Base-by-base conservation (phyloP, 495 filamentous ascomycete genomes). In the Parathielavia appendiculata region DNA sequence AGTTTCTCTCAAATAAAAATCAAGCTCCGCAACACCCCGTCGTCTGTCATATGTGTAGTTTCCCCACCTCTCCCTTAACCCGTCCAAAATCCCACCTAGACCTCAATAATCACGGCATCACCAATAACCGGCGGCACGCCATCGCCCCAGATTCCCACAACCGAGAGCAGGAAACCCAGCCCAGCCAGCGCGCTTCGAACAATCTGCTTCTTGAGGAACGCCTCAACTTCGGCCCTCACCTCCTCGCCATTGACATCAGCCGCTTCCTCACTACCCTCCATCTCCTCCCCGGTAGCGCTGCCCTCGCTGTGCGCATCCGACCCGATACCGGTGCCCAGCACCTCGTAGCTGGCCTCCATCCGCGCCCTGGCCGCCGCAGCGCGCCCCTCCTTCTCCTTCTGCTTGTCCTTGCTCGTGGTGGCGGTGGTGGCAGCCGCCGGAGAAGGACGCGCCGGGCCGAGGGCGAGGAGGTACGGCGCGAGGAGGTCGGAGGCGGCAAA, bases 71-170 rank as follows among this genome's bases (percentile, higher is more conserved):
- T 23, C 19, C 5, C 45, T 26, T 20, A 17, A 13, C 34, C 36
- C 49, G 48, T 13, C 48, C 50, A 4, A 16, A 23, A 20, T n/a
- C 16, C 26, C 30, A 9, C 40, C 20, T 30, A 54, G 35, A 58
- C n/a, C 35, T 58, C 54, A 38, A 57, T 41, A 10, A 53, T 6
- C 32, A 62, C 49, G 12, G 48, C 41, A 41, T 45, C 50, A 13
- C 36, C 49, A 51, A 59, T 63, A 19, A 64, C 51, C 51, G 49
- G 53, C 17, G 23, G 60, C 44, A 74, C 75, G 19, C 86, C 86
- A 77, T 96, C 91, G 1, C 91, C 91, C 91, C 91, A 96, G 60
- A 95, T 81, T 1, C 91, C 91, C 22, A 96, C 79, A 41, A 95
- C 81, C 5, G 83, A 84, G 76, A 95, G 85, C 36, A 81, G 66